Percentiles rank a stretch among this genome's conserved stretches.
Evolutionary conservation across 2,329 filamentous ascomycete species (phyloP).

Genomic region (Pseudonectria buxi): DNA sequence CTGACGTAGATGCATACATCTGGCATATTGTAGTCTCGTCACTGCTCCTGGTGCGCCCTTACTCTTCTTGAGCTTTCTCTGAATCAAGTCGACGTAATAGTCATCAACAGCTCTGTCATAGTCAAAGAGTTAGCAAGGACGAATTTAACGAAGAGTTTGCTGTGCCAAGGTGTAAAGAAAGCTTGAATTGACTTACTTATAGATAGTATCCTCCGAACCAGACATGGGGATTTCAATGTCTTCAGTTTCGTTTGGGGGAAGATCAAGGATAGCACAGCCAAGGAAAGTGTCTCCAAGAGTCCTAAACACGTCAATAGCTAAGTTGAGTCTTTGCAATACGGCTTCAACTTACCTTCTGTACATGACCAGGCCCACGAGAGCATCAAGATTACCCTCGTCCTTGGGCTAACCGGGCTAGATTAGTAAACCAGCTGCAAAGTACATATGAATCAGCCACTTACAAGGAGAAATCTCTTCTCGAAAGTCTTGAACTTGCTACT

Average conservation of each 20-base stretch:
- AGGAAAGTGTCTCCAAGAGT: constrained; percentile 23
- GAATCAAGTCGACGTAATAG: background rate
- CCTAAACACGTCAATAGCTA: constrained; percentile 10
- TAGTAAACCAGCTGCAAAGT: background rate
- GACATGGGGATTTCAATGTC: constrained; percentile 21
- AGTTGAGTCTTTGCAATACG: no score
- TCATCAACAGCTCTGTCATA: constrained; percentile 1
- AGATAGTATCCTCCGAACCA: constrained; percentile 18
- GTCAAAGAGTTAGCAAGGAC: background rate
- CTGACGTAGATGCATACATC: constrained; percentile 11
- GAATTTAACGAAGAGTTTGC: background rate
- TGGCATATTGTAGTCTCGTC: background rate
- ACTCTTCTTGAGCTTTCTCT: background rate
- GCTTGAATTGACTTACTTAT: constrained; percentile 13
- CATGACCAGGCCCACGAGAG: constrained; percentile 18
- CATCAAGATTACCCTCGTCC: constrained; percentile 12
- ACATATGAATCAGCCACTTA: constrained; percentile 3
- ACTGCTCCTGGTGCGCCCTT: background rate
- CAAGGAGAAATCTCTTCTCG: constrained; percentile 9
- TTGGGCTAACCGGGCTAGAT: constrained; percentile 4
- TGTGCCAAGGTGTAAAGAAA: background rate
- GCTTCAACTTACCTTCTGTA: constrained; percentile 18
- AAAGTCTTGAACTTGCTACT: constrained; percentile 6
- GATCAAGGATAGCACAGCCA: constrained; percentile 16
- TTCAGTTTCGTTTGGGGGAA: constrained; percentile 10